A percentile compares a stretch with the other conserved stretches of the same genome.
Evolutionary conservation across 1,284 basidiomycete genomes (phyloP).

Genomic region (Leccinum subrobustum): DNA sequence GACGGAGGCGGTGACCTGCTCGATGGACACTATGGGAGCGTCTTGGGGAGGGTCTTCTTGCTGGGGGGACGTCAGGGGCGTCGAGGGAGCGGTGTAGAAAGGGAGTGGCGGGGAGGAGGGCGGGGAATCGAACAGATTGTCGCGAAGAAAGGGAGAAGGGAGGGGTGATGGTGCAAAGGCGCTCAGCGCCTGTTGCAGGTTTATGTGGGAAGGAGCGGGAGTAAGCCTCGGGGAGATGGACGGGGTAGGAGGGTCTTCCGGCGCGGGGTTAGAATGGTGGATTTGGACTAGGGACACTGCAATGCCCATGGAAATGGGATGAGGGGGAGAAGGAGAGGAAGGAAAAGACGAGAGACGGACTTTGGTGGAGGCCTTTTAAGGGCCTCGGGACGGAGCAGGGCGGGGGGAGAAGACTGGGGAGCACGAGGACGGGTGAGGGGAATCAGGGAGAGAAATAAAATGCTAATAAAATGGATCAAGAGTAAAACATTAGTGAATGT

Average conservation of each 20-base stretch:
- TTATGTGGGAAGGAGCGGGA: conserved; percentile 30
- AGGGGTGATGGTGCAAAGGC: conserved; percentile 24
- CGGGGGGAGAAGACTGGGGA: conserved; percentile 27
- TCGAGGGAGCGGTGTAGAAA: conserved; percentile 37
- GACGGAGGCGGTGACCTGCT: conserved; percentile 18
- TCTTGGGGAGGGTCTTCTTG: conserved; percentile 31
- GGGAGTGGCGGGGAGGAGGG: conserved; percentile 35
- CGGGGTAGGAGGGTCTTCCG: conserved; percentile 15
- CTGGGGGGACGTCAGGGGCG: conserved; percentile 34
- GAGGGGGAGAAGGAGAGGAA: conserved; percentile 10
- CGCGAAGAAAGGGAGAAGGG: conserved; percentile 27
- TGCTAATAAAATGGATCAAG: conserved; percentile 18
- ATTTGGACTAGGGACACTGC: conserved; percentile 36
- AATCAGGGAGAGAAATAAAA: conserved; percentile 23
- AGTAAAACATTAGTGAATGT: conserved; percentile 20
- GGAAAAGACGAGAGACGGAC: conserved; percentile 19
- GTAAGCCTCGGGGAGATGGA: conserved; percentile 18
- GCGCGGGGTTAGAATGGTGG: conserved; percentile 23
- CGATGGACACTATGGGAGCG: conserved; percentile 16
- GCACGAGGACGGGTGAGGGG: conserved; percentile 28
- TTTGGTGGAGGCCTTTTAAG: conserved; percentile 26
- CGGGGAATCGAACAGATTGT: conserved; percentile 33
- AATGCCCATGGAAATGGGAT: conserved; percentile 26
- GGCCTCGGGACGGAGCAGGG: conserved; percentile 20
- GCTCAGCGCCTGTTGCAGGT: conserved; percentile 27